These are phyloP conservation scores for Termitomyces sp. DNA, from an alignment of 768 basidiomycete genomes.

Conservation along the genomic window DNA sequence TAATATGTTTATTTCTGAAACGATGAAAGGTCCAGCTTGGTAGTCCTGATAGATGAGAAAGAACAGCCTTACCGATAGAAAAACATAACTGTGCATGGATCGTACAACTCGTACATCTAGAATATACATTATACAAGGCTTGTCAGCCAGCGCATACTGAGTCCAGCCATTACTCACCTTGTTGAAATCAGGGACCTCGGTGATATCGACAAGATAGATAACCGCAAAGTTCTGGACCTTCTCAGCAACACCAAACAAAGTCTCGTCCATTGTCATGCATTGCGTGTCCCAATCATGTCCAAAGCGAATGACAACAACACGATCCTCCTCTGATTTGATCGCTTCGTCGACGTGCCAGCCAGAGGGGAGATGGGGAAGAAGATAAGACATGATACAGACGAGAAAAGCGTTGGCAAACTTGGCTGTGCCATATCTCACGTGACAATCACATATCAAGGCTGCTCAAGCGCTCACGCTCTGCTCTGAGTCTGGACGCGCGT, in stretches of 20 bases:
- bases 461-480: too few species aligned
- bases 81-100: conserved; percentile 97
- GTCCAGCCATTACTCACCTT: conserved; percentile 54
- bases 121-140: background rate
- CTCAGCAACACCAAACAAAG: conserved; percentile 86
- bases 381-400: conserved; percentile 68
- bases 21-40: conserved; percentile 7
- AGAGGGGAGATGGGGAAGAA: conserved; percentile 82
- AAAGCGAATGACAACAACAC: conserved; percentile 91
- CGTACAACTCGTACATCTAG: conserved; percentile 99
- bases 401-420: background rate
- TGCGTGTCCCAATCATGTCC: conserved; percentile 92
- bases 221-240: conserved; percentile 99
- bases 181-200: conserved; percentile 97
- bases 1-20: conserved; percentile 93
- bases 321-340: conserved; percentile 96
- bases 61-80: conserved; percentile 77
- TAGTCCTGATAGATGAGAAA: background rate
- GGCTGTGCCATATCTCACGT: background rate
- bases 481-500: too few species aligned
- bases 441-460: background rate
- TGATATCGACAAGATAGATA: conserved; percentile 93
- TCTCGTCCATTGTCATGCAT: conserved; percentile 99
- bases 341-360: conserved; percentile 99
- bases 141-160: background rate